Percentiles rank a stretch among this genome's conserved stretches.
Conservation (phyloP, 495 filamentous ascomycete genomes). For the Penicillium desertorum region DNA sequence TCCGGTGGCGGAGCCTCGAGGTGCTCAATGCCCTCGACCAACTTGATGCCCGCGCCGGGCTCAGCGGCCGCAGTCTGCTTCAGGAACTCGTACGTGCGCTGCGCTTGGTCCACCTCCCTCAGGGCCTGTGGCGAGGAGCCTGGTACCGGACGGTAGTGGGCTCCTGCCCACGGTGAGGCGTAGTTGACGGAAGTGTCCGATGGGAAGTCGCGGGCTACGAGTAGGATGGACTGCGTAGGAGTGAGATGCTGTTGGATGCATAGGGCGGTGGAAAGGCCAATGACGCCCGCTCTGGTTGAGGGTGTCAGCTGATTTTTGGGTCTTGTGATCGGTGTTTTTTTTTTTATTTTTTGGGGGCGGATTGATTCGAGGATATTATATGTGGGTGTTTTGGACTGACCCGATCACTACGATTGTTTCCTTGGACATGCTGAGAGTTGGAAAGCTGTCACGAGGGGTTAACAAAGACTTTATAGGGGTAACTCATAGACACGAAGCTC, state of each 20-base stretch:
- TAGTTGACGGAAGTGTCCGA: conserved; percentile 55
- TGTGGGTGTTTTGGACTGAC: conserved; percentile 24
- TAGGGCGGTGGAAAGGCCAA: conserved; percentile 55
- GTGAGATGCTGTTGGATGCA: conserved; percentile 44
- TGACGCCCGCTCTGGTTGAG: conserved; percentile 54
- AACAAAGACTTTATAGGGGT: no score
- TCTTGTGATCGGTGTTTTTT: background rate
- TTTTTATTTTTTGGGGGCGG: background rate
- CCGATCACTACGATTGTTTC: conserved; percentile 49
- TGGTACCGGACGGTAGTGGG: conserved; percentile 58
- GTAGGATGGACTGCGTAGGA: conserved; percentile 44
- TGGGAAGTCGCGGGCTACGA: conserved; percentile 59
- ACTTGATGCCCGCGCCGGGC: conserved; percentile 53
- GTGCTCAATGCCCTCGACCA: conserved; percentile 58
- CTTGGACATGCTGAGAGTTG: conserved; percentile 20
- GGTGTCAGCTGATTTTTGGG: conserved; percentile 17
- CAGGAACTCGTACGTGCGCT: conserved; percentile 53
- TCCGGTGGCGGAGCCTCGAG: conserved; percentile 51
- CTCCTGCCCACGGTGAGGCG: conserved; percentile 66
- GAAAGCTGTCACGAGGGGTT: background rate
- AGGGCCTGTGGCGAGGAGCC: conserved; percentile 40
- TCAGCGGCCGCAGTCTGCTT: conserved; percentile 36
- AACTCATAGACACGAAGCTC: no score
- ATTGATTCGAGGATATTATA: background rate
- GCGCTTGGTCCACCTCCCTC: conserved; percentile 51